These are phyloP conservation scores for Peronospora belbahrii DNA, from an alignment of 352 stramenopile genomes.

Conservation along the genomic window DNA sequence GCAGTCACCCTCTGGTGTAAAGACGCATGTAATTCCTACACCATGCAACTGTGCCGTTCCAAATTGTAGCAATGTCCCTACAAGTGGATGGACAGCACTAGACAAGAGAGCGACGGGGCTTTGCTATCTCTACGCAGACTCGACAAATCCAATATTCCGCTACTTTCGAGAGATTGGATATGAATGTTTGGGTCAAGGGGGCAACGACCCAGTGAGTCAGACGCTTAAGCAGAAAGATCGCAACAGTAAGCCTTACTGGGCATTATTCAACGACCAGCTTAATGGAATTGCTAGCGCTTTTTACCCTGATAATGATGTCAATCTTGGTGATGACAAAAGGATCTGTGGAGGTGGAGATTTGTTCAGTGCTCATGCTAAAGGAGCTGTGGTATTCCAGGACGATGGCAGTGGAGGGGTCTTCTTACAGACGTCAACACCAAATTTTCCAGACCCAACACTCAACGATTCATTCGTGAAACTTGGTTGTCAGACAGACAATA, in stretches of 20 bases:
- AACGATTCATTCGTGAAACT: constrained; percentile 48
- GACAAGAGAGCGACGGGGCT: constrained; percentile 40
- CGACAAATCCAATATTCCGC: constrained; percentile 33
- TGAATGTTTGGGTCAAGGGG: constrained; percentile 71
- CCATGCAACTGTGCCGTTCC: constrained; percentile 61
- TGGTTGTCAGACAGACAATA: constrained; percentile 69
- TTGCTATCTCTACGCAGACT: constrained; percentile 77
- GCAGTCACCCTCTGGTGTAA: constrained; percentile 8
- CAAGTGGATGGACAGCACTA: constrained; percentile 20
- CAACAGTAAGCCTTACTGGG: constrained; percentile 41
- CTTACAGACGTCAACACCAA: constrained; percentile 70
- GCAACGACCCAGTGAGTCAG: constrained; percentile 63
- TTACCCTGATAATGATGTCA: constrained; percentile 1
- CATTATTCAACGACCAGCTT: constrained; percentile 72
- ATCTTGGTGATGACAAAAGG: constrained; percentile 2
- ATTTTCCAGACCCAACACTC: constrained; percentile 56
- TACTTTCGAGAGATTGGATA: constrained; percentile 66
- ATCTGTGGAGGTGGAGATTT: constrained; percentile 41
- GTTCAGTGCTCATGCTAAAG: constrained; percentile 75
- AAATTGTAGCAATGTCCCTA: constrained; percentile 45
- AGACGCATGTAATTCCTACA: constrained; percentile 23
- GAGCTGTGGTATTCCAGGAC: constrained; percentile 40
- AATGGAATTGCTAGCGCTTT: constrained; percentile 50
- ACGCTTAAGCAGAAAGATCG: constrained; percentile 46
- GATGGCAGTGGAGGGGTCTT: constrained; percentile 48